Base-by-base conservation (phyloP, 2,329 filamentous ascomycete genomes). In the Pseudogymnoascus sp. region DNA sequence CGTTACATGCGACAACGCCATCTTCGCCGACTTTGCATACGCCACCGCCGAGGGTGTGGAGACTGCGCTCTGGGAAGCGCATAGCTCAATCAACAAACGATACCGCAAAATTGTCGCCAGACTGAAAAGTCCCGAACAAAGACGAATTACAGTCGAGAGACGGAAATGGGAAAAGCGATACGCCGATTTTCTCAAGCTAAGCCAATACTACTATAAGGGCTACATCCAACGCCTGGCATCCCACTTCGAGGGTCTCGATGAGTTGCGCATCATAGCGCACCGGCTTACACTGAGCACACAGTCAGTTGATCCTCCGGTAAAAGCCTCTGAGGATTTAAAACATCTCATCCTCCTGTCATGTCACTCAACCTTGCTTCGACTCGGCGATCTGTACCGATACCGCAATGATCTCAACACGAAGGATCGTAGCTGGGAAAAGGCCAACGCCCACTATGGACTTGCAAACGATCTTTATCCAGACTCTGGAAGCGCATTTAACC, bases 301-400 rank as follows among this genome's bases (percentile, higher is more conserved):
- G 1, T 65, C 70, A 5, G 68, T 63, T 6, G 71, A 72, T 58
- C 37, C 65, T 40, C 66, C 63, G 10, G 62, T 69, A 12, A 60
- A 59, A 27, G 66, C 69, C 18, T 64, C 68, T 18, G 65, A 65
- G 6, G 59, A 70, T 7, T 39, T 71, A 25, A 64, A 69, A 39
- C 71, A 72, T 65, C 71, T 81, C 37, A 82, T 95, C 62, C 78
- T 90, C 40, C 77, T 80, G 62, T 92, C 90, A 3, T 96, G 90
- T 72, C 89, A 96, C 75, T 84, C 86, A 62, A 91, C 89, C 4
- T 80, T 97, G 61, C 87, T 97, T 64, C 90, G 88, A 67, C 83
- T 97, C 8, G 94, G 94, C 35, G 94, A 99, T 73, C 80, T 99
- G 58, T 90, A 90, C 59, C 86, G 94, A 65, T 99, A 97, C 75